Evolutionary conservation across 768 basidiomycete species (phyloP).

Genomic region (Tylopilus intermedius): DNA sequence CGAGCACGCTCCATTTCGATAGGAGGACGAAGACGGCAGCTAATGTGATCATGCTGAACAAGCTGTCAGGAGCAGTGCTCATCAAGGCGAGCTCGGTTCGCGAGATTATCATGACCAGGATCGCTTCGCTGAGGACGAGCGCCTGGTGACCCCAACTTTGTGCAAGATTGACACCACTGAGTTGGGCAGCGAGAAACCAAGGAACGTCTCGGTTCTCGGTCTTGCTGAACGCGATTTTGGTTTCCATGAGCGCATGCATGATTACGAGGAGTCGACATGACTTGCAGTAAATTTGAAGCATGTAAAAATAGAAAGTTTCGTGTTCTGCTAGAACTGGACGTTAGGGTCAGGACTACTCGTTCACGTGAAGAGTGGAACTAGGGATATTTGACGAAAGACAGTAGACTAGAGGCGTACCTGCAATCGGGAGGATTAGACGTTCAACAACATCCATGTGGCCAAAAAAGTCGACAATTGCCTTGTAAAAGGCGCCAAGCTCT

Average conservation of each 20-base stretch:
- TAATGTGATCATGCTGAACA: conserved; percentile 40
- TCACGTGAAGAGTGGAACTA: background rate
- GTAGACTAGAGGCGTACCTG: conserved; percentile 27
- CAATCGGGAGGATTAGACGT: conserved; percentile 34
- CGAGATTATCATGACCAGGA: conserved; percentile 33
- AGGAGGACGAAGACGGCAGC: conserved; percentile 41
- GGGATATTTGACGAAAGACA: background rate
- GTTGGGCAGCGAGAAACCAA: conserved; percentile 32
- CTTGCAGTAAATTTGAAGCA: conserved; percentile 38
- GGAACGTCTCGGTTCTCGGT: conserved; percentile 8
- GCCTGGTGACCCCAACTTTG: conserved; percentile 37
- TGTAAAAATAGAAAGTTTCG: conserved; percentile 40
- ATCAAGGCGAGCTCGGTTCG: conserved; percentile 32
- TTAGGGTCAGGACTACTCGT: conserved; percentile 21
- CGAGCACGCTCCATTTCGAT: conserved; percentile 38
- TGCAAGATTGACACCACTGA: conserved; percentile 32
- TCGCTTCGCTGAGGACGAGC: conserved; percentile 34
- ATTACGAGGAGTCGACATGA: conserved; percentile 37
- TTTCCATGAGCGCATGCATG: conserved; percentile 32
- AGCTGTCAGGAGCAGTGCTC: conserved; percentile 37
- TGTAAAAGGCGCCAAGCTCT: conserved; percentile 32
- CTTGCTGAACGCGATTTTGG: conserved; percentile 20
- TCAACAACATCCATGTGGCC: conserved; percentile 34
- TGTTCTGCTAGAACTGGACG: conserved; percentile 37
- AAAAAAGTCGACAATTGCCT: conserved; percentile 30